Base-by-base conservation (phyloP, 164 flowering plant genomes). In the Malania oleifera region DNA sequence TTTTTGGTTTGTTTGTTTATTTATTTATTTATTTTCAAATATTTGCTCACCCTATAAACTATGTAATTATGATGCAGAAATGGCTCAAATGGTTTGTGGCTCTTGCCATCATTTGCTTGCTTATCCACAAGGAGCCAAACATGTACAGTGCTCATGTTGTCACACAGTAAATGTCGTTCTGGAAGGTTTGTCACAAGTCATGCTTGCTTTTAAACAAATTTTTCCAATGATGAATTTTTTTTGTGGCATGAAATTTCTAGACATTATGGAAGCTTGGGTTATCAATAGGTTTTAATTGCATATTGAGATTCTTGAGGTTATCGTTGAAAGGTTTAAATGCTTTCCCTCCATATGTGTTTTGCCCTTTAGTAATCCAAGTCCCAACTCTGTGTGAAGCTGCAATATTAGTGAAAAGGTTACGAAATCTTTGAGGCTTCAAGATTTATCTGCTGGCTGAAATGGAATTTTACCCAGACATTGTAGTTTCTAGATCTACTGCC, bases 21-120 rank as follows among this genome's bases (percentile, higher is more conserved):
- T 44, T 5, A 44, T 44, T n/a, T 44, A 17, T n/a, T 18, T 17
- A 15, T 5, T 2, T n/a, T 18, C n/a, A 6, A 5, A 18, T 18
- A 22, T 19, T n/a, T 44, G 54, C 46, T 61, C n/a, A 35, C 22
- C 20, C 4, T 26, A 1, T 54, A 20, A 38, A 20, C 43, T 53
- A 10, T 40, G 47, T 49, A 24, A 10, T 40, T 59, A 37, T 34
- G 61, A 13, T 68, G 79, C 81, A 87, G 93, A 83, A 58, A 76
- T 72, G 77, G 89, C 80, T 69, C 96, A 91, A 71, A 72, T 91
- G 84, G 88, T 85, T 51, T 91, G 98, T 72, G 98, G 98, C 57
- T 74, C 79, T 17, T 91, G 96, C 70, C 89, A 79, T 15, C 75
- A 71, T 14, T 66, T 88, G 54, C 82, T 86, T 57, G 70, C 80